Evolutionary conservation across 306 rosid species (phyloP).

Genomic region (Astragalus glycyphyllos): DNA sequence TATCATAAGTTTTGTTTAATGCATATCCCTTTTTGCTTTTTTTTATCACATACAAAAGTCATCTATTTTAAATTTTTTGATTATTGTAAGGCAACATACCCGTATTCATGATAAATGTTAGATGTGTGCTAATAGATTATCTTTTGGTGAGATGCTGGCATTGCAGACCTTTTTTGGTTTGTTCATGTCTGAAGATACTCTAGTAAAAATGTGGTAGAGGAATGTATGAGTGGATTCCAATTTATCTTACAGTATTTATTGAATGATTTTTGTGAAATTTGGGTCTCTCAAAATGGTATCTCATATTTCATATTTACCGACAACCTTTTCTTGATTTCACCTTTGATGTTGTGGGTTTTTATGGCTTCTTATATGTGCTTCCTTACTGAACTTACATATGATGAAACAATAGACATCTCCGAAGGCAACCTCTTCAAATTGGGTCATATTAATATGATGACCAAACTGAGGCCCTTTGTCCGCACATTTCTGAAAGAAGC

Average conservation of each 20-base stretch:
- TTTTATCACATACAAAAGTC: constrained; percentile 11
- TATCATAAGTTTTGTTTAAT: background rate
- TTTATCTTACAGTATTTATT: constrained; percentile 18
- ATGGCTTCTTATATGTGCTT: background rate
- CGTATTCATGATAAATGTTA: constrained; percentile 14
- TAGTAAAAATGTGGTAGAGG: constrained; percentile 25
- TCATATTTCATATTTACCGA: constrained; percentile 31
- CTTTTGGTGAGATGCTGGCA: constrained; percentile 21
- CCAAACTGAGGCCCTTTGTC: constrained; percentile 88
- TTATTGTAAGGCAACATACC: background rate
- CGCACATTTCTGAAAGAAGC: constrained; percentile 81
- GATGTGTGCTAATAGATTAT: constrained; percentile 6
- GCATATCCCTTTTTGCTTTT: background rate
- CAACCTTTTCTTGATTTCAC: constrained; percentile 16
- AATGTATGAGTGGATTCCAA: constrained; percentile 5
- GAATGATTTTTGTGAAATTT: constrained; percentile 26
- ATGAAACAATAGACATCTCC: constrained; percentile 61
- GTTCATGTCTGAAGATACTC: background rate
- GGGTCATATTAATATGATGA: constrained; percentile 77
- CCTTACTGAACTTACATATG: constrained; percentile 17
- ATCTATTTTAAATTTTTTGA: background rate
- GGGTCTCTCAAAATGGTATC: constrained; percentile 6
- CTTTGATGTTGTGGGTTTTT: background rate
- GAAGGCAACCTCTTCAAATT: constrained; percentile 75
- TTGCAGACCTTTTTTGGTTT: background rate